phyloP scores from a whole-genome alignment of 768 basidiomycete species.

The Serendipita indica region DNA sequence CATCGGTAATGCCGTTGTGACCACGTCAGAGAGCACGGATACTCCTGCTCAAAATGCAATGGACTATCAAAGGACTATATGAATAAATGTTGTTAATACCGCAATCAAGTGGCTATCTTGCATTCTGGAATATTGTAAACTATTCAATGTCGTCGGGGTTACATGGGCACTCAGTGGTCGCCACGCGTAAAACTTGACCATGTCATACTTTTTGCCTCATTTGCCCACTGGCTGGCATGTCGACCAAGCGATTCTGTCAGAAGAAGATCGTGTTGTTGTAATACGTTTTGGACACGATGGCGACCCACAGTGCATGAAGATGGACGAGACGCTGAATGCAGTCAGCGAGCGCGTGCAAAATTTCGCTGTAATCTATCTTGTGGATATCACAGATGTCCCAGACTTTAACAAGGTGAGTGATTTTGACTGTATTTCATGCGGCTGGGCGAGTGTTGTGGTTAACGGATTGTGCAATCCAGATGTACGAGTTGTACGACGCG shows the following conservation, averaged over 20 bases:
- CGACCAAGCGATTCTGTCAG: slow-evolving; percentile 95
- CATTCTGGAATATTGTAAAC: too few relatives aligned
- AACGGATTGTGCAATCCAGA: slow-evolving; percentile 32
- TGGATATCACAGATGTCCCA: slow-evolving; percentile 91
- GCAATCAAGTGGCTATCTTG: too few relatives aligned
- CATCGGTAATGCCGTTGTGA: too few relatives aligned
- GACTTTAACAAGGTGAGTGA: slow-evolving; percentile 87
- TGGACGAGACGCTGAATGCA: slow-evolving; percentile 91
- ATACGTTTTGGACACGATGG: slow-evolving; percentile 91
- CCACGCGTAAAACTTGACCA: slow-evolving; percentile 21
- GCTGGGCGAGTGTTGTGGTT: background rate
- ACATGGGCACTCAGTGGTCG: too few relatives aligned
- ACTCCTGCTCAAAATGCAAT: too few relatives aligned
- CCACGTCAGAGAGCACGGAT: too few relatives aligned
- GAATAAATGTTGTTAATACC: too few relatives aligned
- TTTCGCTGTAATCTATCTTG: slow-evolving; percentile 91
- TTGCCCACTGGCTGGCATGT: slow-evolving; percentile 95
- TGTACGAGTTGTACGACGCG: slow-evolving; percentile 97
- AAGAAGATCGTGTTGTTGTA: slow-evolving; percentile 90
- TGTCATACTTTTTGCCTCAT: slow-evolving; percentile 85
- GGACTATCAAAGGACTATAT: too few relatives aligned
- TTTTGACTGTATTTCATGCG: background rate
- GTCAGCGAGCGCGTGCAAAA: slow-evolving; percentile 96
- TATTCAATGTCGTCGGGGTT: too few relatives aligned
- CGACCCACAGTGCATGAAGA: slow-evolving; percentile 92